Base-by-base conservation (phyloP, 1,284 basidiomycete species). In the Cerrena zonata region DNA sequence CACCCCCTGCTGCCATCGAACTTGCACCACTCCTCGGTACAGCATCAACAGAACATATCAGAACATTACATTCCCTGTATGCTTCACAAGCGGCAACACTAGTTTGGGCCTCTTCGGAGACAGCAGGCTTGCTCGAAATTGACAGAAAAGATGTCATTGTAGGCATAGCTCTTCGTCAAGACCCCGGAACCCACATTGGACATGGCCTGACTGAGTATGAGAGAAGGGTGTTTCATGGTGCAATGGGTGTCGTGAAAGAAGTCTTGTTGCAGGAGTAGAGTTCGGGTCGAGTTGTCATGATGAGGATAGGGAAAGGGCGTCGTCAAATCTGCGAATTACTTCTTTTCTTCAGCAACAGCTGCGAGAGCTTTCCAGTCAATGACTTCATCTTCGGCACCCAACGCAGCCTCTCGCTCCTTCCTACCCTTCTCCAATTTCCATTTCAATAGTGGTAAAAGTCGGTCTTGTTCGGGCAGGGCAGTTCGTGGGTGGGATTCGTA, bases 401-500 rank as follows among this genome's bases (percentile, higher is more conserved):
- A 40, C 22, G 42, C 53, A 25, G 49, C 50, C 34, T 60, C 61
- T 38, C 56, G 61, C 49, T 66, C 66, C 45, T 46, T 54, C 45
- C 58, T 60, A 57, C 55, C 56, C 52, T 56, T 61, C 19, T 51
- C 53, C 50, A 51, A 55, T 45, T 64, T 91, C 90, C 91, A 93
- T 21, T 62, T 68, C 15, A 86, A 53, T 34, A 94, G 77, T 43
- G 78, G 72, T 5, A 65, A 54, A 21, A 94, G 69, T 27, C 77
- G 80, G 56, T 90, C 76, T 5, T 86, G 82, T n/a, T 75, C 71
- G 1, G 79, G 72, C 13, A 85, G 76, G 10, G 80, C 83, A 2
- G 85, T 89, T 46, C 91, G 81, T 4, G 91, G 91, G 66, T 94
- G 85, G 37, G 76, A 87, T 66, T 94, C 91, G 68, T 89, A 80